phyloP scores from a whole-genome alignment of 805 yeast genomes.

The Ogataea allantospora region DNA sequence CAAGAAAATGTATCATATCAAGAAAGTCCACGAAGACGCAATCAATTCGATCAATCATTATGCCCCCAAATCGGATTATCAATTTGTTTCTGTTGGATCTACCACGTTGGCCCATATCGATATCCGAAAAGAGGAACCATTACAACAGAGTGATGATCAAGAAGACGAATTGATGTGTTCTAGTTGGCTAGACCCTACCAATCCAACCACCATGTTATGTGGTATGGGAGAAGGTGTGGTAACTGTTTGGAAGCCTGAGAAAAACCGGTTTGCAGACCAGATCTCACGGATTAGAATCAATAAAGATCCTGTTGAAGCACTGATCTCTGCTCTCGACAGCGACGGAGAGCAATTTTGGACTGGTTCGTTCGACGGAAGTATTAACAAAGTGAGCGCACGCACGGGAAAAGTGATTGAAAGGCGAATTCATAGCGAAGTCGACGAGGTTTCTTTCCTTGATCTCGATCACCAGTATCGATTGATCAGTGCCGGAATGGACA shows the following conservation, averaged over 20 bases:
- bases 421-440: slow-evolving; percentile 63
- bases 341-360: slow-evolving; percentile 65
- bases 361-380: slow-evolving; percentile 74
- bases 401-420: slow-evolving; percentile 62
- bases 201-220: slow-evolving; percentile 52
- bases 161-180: slow-evolving; percentile 88
- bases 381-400: slow-evolving; percentile 65
- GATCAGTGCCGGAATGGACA: slow-evolving; percentile 81
- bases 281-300: slow-evolving; percentile 68
- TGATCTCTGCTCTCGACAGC: slow-evolving; percentile 55
- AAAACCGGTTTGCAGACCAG: slow-evolving; percentile 74
- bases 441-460: slow-evolving; percentile 76
- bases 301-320: slow-evolving; percentile 64
- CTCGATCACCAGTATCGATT: slow-evolving; percentile 78
- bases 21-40: slow-evolving; percentile 70
- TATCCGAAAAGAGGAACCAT: slow-evolving; percentile 56
- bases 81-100: slow-evolving; percentile 76
- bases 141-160: slow-evolving; percentile 78
- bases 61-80: slow-evolving; percentile 71
- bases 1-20: slow-evolving; percentile 43
- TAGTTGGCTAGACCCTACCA: slow-evolving; percentile 61
- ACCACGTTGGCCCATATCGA: slow-evolving; percentile 80
- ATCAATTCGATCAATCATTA: slow-evolving; percentile 71
- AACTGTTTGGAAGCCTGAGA: slow-evolving; percentile 78
- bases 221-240: slow-evolving; percentile 91